Conservation (phyloP, 768 basidiomycete species). For the Mycena capillaripes region DNA sequence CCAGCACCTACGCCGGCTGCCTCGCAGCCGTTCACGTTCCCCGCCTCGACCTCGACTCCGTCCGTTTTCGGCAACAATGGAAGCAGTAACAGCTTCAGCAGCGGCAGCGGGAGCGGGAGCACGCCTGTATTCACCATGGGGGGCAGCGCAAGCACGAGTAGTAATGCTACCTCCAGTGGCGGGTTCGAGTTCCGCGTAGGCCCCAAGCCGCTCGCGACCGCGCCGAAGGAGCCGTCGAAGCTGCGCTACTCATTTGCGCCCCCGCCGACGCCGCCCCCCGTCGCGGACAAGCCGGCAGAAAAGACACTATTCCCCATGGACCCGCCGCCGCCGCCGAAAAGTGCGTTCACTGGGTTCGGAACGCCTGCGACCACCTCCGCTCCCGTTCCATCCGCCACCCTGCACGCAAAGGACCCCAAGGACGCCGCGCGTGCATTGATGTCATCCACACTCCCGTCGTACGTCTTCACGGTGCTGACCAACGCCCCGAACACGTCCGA, state of each 20-base stretch:
- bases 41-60: slow-evolving; percentile 15
- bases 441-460: slow-evolving; percentile 51
- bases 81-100: not conserved
- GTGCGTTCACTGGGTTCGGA: slow-evolving; percentile 21
- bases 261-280: slow-evolving; percentile 44
- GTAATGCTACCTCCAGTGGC: not conserved
- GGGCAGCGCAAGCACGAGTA: slow-evolving; percentile 27
- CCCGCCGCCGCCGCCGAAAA: slow-evolving; percentile 36
- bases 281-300: slow-evolving; percentile 27
- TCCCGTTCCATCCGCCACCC: not conserved
- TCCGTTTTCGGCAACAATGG: slow-evolving; percentile 1
- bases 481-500: slow-evolving; percentile 35
- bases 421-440: slow-evolving; percentile 47
- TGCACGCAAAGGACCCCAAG: slow-evolving; percentile 41
- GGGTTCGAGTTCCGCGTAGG: slow-evolving; percentile 35
- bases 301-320: slow-evolving; percentile 22
- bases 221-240: slow-evolving; percentile 85
- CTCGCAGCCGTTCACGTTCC: not conserved
- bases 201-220: slow-evolving; percentile 50
- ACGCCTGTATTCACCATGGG: slow-evolving; percentile 1
- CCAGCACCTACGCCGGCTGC: not conserved
- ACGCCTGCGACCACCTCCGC: slow-evolving; percentile 9
- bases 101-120: not conserved
- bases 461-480: slow-evolving; percentile 48
- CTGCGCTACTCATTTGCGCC: slow-evolving; percentile 65